phyloP scores from a whole-genome alignment of 192 early-diverging fungal species.

The Umbelopsis sp. region DNA sequence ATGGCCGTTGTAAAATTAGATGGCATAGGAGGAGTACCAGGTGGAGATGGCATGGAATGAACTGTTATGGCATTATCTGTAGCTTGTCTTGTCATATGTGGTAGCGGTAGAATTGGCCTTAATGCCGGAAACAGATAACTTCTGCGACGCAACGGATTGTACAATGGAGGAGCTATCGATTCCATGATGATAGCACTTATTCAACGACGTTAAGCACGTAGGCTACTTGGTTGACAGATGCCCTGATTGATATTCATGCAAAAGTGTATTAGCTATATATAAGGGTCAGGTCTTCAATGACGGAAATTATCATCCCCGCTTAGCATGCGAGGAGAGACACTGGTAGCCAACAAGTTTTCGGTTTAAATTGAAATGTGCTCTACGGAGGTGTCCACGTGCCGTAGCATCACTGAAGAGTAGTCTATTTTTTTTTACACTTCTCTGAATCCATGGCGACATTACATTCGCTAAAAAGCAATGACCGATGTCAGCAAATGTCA shows the following conservation, averaged over 20 bases:
- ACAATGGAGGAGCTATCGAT: background rate
- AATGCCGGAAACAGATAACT: background rate
- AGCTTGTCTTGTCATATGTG: background rate
- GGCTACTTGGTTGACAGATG: background rate
- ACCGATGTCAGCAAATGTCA: no score
- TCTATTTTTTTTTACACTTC: no score
- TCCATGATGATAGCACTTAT: background rate
- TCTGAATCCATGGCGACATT: no score
- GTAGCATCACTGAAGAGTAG: no score
- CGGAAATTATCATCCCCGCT: slow-evolving; percentile 5
- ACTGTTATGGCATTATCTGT: background rate
- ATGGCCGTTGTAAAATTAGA: background rate
- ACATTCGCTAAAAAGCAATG: no score
- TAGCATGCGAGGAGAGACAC: slow-evolving; percentile 12
- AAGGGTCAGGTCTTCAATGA: background rate
- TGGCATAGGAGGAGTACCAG: background rate
- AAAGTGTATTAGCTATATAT: background rate
- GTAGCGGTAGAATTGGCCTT: background rate
- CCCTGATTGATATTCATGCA: background rate
- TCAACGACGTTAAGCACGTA: background rate
- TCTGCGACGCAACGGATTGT: background rate
- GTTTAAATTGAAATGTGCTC: background rate
- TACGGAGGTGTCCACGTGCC: background rate
- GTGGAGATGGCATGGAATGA: background rate
- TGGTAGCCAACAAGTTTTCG: background rate